These are phyloP conservation scores for Volvariella surrecta DNA, from an alignment of 1,284 basidiomycete genomes.

Conservation along the genomic window DNA sequence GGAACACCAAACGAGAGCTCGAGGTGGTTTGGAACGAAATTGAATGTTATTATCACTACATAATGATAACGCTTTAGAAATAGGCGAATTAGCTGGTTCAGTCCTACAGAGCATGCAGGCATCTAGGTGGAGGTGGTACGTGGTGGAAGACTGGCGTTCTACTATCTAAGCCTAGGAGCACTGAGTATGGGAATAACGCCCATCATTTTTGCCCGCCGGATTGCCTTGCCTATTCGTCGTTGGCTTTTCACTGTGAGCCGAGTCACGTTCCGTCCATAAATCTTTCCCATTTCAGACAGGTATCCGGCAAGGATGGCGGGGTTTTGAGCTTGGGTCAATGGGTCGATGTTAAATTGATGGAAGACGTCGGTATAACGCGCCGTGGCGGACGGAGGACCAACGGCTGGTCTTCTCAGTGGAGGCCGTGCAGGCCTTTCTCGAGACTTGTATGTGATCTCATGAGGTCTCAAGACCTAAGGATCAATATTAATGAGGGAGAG, in stretches of 20 bases:
- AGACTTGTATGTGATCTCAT: slow-evolving; percentile 33
- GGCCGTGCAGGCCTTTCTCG: slow-evolving; percentile 19
- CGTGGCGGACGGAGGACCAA: slow-evolving; percentile 43
- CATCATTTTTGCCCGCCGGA: slow-evolving; percentile 90
- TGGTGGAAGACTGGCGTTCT: no score
- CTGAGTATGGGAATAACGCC: slow-evolving; percentile 74
- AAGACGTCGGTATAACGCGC: slow-evolving; percentile 59
- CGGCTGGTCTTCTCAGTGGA: slow-evolving; percentile 20
- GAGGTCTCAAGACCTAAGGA: slow-evolving; percentile 35
- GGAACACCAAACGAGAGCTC: no score
- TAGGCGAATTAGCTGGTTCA: no score
- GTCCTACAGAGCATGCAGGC: no score
- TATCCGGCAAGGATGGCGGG: slow-evolving; percentile 59
- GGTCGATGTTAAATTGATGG: slow-evolving; percentile 59
- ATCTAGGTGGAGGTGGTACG: no score
- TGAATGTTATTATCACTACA: no score
- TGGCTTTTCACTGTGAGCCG: slow-evolving; percentile 79
- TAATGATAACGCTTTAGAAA: no score
- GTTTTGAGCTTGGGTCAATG: slow-evolving; percentile 63
- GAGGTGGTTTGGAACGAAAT: no score
- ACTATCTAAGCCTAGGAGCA: slow-evolving; percentile 16
- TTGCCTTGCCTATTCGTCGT: slow-evolving; percentile 77
- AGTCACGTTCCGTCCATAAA: slow-evolving; percentile 63
- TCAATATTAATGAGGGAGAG: slow-evolving; percentile 3
- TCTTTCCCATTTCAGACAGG: slow-evolving; percentile 82